phyloP scores from a whole-genome alignment of 106 monocot genomes.

The Dendrobium nobile region DNA sequence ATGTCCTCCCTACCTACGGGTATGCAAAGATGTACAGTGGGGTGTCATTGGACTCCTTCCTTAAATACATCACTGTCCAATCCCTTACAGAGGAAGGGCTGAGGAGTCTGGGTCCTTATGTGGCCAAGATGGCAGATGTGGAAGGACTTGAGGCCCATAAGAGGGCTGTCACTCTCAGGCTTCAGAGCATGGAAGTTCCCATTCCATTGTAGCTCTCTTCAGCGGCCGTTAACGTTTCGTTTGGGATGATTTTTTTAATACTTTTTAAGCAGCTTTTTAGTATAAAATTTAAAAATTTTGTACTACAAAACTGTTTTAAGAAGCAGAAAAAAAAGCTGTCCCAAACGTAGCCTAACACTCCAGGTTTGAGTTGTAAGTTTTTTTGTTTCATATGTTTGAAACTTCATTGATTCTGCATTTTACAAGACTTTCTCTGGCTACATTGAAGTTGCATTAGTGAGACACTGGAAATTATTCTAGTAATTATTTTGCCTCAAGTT shows the following conservation, averaged over 20 bases:
- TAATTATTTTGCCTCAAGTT: neutral
- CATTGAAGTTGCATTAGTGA: neutral
- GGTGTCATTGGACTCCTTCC: conserved; percentile 82
- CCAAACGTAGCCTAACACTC: too few relatives aligned
- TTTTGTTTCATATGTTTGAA: neutral
- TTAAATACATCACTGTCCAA: conserved; percentile 88
- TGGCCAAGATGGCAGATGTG: conserved; percentile 92
- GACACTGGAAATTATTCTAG: neutral
- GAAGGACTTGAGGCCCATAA: conserved; percentile 96
- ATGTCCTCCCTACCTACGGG: conserved; percentile 93
- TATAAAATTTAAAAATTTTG: too few relatives aligned
- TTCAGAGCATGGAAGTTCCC: conserved; percentile 49
- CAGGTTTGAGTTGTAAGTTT: neutral
- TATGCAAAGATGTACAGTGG: conserved; percentile 96
- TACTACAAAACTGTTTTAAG: too few relatives aligned
- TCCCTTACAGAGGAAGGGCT: conserved; percentile 84
- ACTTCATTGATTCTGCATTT: neutral
- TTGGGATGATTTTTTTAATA: too few relatives aligned
- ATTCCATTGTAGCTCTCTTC: conserved; percentile 5
- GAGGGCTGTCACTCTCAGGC: conserved; percentile 85
- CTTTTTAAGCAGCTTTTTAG: too few relatives aligned
- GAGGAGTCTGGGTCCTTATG: conserved; percentile 65
- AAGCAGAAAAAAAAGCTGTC: neutral
- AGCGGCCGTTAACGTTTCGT: neutral
- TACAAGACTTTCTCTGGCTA: neutral